These are phyloP conservation scores for Populus hybrid DNA, from an alignment of 441 rosid genomes.

Conservation along the genomic window DNA sequence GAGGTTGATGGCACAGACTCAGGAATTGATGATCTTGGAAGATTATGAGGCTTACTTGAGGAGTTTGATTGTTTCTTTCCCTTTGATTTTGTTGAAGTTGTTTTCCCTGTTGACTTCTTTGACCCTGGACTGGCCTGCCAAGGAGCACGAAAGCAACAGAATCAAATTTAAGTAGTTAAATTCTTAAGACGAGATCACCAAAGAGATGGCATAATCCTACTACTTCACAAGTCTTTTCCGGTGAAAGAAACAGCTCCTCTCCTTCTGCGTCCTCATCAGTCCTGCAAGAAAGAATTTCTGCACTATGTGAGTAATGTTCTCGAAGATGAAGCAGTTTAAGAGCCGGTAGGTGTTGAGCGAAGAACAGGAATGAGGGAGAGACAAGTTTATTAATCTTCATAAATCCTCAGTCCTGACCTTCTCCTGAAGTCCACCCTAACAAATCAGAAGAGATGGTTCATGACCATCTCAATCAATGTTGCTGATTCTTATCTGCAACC, in stretches of 20 bases:
- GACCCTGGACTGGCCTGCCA: slow-evolving; percentile 27
- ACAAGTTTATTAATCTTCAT: not conserved
- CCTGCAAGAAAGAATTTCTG: slow-evolving; percentile 31
- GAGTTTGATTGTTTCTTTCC: slow-evolving; percentile 32
- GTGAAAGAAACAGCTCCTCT: slow-evolving; percentile 43
- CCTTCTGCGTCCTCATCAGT: slow-evolving; percentile 48
- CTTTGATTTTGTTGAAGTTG: slow-evolving; percentile 29
- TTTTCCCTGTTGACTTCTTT: slow-evolving; percentile 25
- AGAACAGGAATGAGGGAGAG: not conserved
- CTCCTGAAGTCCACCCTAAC: not conserved
- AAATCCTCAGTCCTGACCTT: not conserved
- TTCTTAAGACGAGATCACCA: no score
- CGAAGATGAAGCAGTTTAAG: not conserved
- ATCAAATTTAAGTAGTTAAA: not conserved
- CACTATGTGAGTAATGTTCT: slow-evolving; percentile 1
- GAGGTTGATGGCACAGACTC: slow-evolving; percentile 22
- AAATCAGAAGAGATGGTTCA: not conserved
- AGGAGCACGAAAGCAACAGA: not conserved
- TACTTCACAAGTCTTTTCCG: slow-evolving; percentile 16
- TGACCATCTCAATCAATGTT: not conserved
- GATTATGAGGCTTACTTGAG: slow-evolving; percentile 16
- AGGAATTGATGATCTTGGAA: slow-evolving; percentile 27
- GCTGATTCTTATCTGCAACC: not conserved
- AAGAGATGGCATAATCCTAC: slow-evolving; percentile 25
- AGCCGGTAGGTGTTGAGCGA: not conserved